phyloP scores from a whole-genome alignment of 1,284 basidiomycete genomes.

The Puccinia polysora region DNA sequence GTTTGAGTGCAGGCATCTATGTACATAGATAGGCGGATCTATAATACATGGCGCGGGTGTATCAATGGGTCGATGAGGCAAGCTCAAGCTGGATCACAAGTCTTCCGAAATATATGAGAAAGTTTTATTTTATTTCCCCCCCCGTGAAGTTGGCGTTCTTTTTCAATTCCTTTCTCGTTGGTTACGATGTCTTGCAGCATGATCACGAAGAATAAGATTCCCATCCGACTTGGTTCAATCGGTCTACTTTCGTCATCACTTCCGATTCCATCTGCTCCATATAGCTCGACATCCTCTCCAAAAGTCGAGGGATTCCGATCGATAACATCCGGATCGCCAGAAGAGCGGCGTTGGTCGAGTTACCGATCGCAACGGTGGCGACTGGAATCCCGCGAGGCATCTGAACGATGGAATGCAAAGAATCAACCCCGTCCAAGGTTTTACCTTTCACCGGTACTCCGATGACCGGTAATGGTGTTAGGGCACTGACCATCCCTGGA shows the following conservation, averaged over 20 bases:
- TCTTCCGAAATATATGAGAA: too few relatives aligned
- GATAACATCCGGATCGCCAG: slow-evolving; percentile 84
- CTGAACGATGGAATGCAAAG: slow-evolving; percentile 93
- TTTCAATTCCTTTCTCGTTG: too few relatives aligned
- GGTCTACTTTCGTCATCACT: slow-evolving; percentile 76
- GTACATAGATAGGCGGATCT: too few relatives aligned
- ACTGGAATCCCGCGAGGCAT: slow-evolving; percentile 98
- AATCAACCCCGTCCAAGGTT: slow-evolving; percentile 89
- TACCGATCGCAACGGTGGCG: slow-evolving; percentile 95
- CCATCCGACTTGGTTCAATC: slow-evolving; percentile 75
- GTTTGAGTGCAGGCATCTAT: too few relatives aligned
- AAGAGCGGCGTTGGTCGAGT: slow-evolving; percentile 86
- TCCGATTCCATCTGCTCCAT: slow-evolving; percentile 71
- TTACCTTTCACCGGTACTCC: slow-evolving; percentile 97
- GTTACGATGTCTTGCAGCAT: too few relatives aligned
- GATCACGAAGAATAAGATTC: slow-evolving; percentile 71
- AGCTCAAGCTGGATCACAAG: too few relatives aligned
- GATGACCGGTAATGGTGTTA: slow-evolving; percentile 87
- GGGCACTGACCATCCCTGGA: slow-evolving; percentile 94
- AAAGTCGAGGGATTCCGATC: slow-evolving; percentile 65
- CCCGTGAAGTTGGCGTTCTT: too few relatives aligned
- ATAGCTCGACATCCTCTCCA: slow-evolving; percentile 70
- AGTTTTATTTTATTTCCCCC: too few relatives aligned
- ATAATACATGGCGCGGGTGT: too few relatives aligned
- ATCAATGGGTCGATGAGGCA: too few relatives aligned